Evolutionary conservation across 805 yeast species (phyloP).

Genomic region (Ogataea nakhonphanomensis): DNA sequence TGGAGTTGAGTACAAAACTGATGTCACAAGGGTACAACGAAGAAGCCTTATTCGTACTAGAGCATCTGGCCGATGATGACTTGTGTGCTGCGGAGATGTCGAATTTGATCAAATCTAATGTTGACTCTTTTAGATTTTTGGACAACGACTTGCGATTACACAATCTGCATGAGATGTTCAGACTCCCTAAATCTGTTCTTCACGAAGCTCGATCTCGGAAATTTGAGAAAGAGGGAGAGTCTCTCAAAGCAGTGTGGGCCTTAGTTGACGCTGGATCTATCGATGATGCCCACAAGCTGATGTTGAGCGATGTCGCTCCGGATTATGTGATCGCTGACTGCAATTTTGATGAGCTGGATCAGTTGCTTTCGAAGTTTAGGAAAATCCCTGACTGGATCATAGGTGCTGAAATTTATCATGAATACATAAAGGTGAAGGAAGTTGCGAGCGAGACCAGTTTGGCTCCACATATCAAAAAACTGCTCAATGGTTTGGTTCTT

Average conservation of each 20-base stretch:
- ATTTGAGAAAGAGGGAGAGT: conserved; percentile 47
- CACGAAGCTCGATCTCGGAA: conserved; percentile 59
- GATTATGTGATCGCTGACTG: conserved; percentile 52
- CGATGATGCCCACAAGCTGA: conserved; percentile 59
- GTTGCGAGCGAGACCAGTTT: conserved; percentile 18
- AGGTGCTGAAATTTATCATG: conserved; percentile 58
- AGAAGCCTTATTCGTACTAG: conserved; percentile 60
- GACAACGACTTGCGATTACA: conserved; percentile 31
- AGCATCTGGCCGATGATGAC: conserved; percentile 51
- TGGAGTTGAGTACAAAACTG: conserved; percentile 49
- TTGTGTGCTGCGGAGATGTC: conserved; percentile 41
- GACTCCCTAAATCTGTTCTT: conserved; percentile 47
- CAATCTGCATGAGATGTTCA: conserved; percentile 37
- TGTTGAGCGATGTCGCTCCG: conserved; percentile 69
- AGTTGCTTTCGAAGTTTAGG: conserved; percentile 44
- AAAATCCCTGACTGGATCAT: conserved; percentile 44
- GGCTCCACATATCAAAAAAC: conserved; percentile 31
- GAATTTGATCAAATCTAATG: conserved; percentile 33
- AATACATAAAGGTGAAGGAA: conserved; percentile 39
- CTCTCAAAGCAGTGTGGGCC: conserved; percentile 56
- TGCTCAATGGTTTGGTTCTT: conserved; percentile 45
- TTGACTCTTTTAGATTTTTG: conserved; percentile 30
- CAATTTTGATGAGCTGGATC: conserved; percentile 28
- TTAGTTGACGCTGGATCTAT: conserved; percentile 58
- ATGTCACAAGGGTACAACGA: conserved; percentile 44